Evolutionary conservation across 108 stramenopile genomes (phyloP), one percentile per base, ranked within the genome.

Genomic region (Skeletonema grethae): DNA sequence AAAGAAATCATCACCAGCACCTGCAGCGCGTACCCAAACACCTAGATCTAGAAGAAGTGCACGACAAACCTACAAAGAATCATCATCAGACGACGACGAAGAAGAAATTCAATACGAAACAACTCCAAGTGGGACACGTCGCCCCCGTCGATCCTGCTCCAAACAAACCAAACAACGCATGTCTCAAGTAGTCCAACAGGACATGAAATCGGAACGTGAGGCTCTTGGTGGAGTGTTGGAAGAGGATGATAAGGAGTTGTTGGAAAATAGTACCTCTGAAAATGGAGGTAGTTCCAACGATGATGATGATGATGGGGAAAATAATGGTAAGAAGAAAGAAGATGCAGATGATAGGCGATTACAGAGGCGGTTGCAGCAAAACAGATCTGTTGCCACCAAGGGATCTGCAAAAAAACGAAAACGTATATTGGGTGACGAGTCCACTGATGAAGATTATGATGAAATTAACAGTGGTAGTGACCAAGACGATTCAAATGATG

Each of bases 201-300:
- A 80, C 22, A 72, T 67, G 65, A 62, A 63, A 50, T 62, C 65
- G 15, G 79, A 72, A 55, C 67, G 48, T 55, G 79, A 80, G 36
- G 79, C 79, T 2, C 35, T 72, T 55, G 67, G 72, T 25, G 71
- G 25, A 18, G 72, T 67, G 24, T 57, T 80, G 66, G 72, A 72
- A 35, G 79, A 73, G 5, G 71, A 72, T 48, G 79, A 80, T 63
- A 66, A n/a, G 63, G 67, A 72, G 15, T 55, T 70, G 58, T 62
- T 77, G 63, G 63, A 68, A 20, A 61, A 50, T 53, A 41, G 24
- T 7, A 18, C 57, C 46, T 20, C 18, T 0, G 53, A 34, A 3
- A 53, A 13, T 41, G 65, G 57, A 15, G 57, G 28, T 13, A 18
- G 62, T 65, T 36, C 36, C 24, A 57, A 65, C 25, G 60, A 48